Percentiles rank a stretch among this genome's conserved stretches.
Evolutionary conservation across 371 early-diverging fungal species (phyloP).

Genomic region (Mortierella sp.): DNA sequence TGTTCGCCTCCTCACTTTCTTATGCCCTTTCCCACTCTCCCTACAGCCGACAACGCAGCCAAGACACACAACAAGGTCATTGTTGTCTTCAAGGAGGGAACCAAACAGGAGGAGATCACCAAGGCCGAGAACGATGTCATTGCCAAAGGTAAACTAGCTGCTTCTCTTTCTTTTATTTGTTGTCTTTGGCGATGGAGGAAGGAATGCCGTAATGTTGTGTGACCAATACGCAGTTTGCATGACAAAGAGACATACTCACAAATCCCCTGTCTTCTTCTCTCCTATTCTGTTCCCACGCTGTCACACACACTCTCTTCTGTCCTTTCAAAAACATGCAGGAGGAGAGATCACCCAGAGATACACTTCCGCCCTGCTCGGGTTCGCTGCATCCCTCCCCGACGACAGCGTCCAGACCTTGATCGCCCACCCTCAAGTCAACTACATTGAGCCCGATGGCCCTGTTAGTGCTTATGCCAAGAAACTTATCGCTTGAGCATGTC

Average conservation of each 20-base stretch:
- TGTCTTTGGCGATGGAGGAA: not conserved
- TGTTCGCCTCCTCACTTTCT: too few relatives aligned
- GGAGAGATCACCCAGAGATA: slow-evolving; percentile 45
- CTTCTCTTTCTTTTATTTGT: not conserved
- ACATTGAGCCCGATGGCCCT: slow-evolving; percentile 68
- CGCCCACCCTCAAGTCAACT: slow-evolving; percentile 45
- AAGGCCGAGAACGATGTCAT: slow-evolving; percentile 52
- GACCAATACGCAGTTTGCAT: too few relatives aligned
- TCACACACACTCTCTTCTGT: too few relatives aligned
- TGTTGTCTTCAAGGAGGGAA: slow-evolving; percentile 53
- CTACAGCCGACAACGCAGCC: too few relatives aligned
- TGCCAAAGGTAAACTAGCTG: slow-evolving; percentile 47
- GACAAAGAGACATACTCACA: too few relatives aligned
- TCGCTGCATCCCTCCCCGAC: slow-evolving; percentile 65
- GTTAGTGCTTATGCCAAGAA: slow-evolving; percentile 62
- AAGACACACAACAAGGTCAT: slow-evolving; percentile 25
- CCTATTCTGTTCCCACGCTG: not conserved
- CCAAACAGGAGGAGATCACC: slow-evolving; percentile 62
- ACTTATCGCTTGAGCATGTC: not conserved
- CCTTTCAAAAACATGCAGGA: slow-evolving; percentile 4
- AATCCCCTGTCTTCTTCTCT: not conserved
- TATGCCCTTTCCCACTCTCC: too few relatives aligned
- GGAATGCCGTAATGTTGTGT: not conserved
- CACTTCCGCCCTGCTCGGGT: slow-evolving; percentile 35
- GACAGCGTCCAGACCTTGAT: slow-evolving; percentile 41